These are phyloP conservation scores for Echium plantagineum DNA, from an alignment of 257 asterid genomes.

Conservation along the genomic window DNA sequence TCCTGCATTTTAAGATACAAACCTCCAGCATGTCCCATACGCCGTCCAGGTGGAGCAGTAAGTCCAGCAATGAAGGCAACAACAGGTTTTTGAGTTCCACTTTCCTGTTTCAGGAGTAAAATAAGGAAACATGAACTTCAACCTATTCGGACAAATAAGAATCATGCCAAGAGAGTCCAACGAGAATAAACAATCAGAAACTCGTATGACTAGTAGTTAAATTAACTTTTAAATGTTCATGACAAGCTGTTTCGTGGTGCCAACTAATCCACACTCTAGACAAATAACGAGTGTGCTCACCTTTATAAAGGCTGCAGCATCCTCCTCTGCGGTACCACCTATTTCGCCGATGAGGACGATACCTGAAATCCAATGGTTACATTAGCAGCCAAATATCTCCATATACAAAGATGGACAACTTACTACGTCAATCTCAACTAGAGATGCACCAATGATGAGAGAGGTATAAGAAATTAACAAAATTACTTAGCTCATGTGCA, in stretches of 20 bases:
- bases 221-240: neutral
- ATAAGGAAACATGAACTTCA: neutral
- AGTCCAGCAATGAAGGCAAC: constrained; percentile 98
- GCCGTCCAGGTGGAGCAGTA: constrained; percentile 98
- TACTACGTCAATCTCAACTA: neutral
- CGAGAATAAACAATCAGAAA: neutral
- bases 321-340: constrained; percentile 99
- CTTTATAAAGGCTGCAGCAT: constrained; percentile 93
- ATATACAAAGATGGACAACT: neutral
- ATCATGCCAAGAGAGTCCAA: neutral
- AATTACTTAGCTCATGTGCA: no score
- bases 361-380: constrained; percentile 36
- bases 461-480: no score
- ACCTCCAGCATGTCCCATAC: constrained; percentile 99
- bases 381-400: constrained; percentile 3
- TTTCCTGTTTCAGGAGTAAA: constrained; percentile 43
- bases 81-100: constrained; percentile 84
- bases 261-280: neutral
- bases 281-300: constrained; percentile 19
- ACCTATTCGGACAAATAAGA: neutral
- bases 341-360: constrained; percentile 92
- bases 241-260: neutral
- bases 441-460: no score
- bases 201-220: neutral
- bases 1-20: constrained; percentile 3